These are phyloP conservation scores for Candida ficus DNA, from an alignment of 805 yeast genomes.

Conservation along the genomic window DNA sequence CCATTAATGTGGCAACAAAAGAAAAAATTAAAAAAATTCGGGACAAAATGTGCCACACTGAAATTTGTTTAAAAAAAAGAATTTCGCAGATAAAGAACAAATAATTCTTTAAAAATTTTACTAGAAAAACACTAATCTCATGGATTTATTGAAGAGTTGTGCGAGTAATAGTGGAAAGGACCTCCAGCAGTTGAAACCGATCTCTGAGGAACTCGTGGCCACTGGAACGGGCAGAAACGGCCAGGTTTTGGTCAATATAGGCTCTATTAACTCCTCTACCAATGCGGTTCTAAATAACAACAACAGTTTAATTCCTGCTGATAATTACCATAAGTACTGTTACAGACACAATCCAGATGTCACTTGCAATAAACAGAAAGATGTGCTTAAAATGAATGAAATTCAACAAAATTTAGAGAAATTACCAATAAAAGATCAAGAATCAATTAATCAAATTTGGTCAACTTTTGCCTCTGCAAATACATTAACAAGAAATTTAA, in stretches of 20 bases:
- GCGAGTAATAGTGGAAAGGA: no score
- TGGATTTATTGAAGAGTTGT: constrained; percentile 7
- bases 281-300: constrained; percentile 5
- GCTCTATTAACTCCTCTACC: constrained; percentile 4
- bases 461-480: constrained; percentile 75
- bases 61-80: no score
- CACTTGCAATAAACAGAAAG: constrained; percentile 64
- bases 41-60: constrained; percentile 3
- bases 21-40: no score
- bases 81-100: neutral
- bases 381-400: constrained; percentile 55
- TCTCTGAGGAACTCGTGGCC: neutral
- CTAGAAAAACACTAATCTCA: neutral
- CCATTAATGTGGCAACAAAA: no score
- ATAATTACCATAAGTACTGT: constrained; percentile 66
- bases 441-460: constrained; percentile 80
- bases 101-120: no score
- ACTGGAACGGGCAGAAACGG: no score
- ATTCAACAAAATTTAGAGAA: constrained; percentile 54
- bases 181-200: neutral
- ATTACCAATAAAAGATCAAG: constrained; percentile 66
- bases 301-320: constrained; percentile 26
- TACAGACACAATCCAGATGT: constrained; percentile 92
- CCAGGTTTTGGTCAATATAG: neutral
- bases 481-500: constrained; percentile 61